These are phyloP conservation scores for Diaporthe vexans DNA, from an alignment of 2,329 filamentous ascomycete genomes.

Conservation along the genomic window DNA sequence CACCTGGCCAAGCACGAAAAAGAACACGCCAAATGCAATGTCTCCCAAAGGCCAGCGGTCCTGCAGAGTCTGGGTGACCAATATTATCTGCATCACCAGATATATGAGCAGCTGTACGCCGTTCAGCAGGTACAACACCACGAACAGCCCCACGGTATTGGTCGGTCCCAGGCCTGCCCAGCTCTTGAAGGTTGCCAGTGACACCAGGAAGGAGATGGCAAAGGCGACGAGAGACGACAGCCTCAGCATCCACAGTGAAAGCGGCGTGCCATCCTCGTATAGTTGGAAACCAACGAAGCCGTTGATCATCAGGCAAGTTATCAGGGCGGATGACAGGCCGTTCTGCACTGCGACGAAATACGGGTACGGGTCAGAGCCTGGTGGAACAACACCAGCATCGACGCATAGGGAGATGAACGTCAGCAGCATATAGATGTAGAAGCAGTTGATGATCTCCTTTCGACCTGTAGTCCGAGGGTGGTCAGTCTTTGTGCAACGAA, in stretches of 20 bases:
- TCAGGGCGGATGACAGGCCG: constrained; percentile 86
- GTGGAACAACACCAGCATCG: constrained; percentile 92
- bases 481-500: constrained; percentile 17
- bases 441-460: constrained; percentile 86
- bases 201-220: constrained; percentile 86
- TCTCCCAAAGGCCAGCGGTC: constrained; percentile 96
- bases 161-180: constrained; percentile 89
- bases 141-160: constrained; percentile 90
- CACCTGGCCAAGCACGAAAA: constrained; percentile 93
- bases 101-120: constrained; percentile 90
- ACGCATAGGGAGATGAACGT: constrained; percentile 91
- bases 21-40: constrained; percentile 89
- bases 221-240: constrained; percentile 85
- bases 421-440: constrained; percentile 95
- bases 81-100: constrained; percentile 85
- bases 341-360: constrained; percentile 94
- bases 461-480: constrained; percentile 59
- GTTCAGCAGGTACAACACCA: constrained; percentile 92
- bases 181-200: constrained; percentile 91
- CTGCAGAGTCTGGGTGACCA: constrained; percentile 90
- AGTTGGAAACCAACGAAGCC: constrained; percentile 98
- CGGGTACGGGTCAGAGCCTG: constrained; percentile 83
- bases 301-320: constrained; percentile 93
- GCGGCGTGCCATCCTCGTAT: constrained; percentile 94
- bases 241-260: constrained; percentile 94